Conservation (phyloP, 768 basidiomycete species). For the Termitomyces sp. region DNA sequence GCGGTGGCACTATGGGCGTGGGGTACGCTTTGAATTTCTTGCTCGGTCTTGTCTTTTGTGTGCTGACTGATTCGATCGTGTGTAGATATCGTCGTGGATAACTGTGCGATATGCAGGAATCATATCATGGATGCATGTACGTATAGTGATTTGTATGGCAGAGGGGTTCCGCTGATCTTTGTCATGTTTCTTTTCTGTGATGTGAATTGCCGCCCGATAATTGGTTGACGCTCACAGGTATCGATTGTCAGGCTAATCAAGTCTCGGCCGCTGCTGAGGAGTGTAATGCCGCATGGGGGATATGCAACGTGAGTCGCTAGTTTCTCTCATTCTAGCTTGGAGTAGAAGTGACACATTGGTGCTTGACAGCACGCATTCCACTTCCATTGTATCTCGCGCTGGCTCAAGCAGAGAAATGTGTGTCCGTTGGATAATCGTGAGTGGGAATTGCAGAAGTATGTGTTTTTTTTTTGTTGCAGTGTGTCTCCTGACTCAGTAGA, state of each 20-base stretch:
- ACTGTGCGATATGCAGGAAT: constrained; percentile 99
- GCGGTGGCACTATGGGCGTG: constrained; percentile 98
- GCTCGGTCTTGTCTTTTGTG: background rate
- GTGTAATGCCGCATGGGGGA: constrained; percentile 98
- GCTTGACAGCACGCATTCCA: constrained; percentile 88
- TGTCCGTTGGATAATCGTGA: constrained; percentile 94
- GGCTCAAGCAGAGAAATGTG: constrained; percentile 97
- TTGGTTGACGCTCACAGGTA: constrained; percentile 50
- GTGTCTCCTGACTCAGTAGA: background rate
- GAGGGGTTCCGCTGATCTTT: background rate
- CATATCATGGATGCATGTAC: constrained; percentile 99
- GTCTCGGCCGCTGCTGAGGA: constrained; percentile 95
- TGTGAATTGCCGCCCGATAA: background rate
- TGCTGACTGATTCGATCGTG: background rate
- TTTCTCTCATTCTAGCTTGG: background rate
- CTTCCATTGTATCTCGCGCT: constrained; percentile 98
- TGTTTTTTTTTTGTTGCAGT: constrained; percentile 6
- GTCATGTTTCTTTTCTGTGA: no score
- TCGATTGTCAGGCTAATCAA: constrained; percentile 99
- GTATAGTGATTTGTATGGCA: constrained; percentile 19
- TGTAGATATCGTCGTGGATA: constrained; percentile 95
- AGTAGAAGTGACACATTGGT: background rate
- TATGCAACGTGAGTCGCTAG: constrained; percentile 75
- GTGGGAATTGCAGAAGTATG: constrained; percentile 95
- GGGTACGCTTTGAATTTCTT: constrained; percentile 44